Conservation (phyloP, 257 asterid species). For the Buddleja alternifolia region DNA sequence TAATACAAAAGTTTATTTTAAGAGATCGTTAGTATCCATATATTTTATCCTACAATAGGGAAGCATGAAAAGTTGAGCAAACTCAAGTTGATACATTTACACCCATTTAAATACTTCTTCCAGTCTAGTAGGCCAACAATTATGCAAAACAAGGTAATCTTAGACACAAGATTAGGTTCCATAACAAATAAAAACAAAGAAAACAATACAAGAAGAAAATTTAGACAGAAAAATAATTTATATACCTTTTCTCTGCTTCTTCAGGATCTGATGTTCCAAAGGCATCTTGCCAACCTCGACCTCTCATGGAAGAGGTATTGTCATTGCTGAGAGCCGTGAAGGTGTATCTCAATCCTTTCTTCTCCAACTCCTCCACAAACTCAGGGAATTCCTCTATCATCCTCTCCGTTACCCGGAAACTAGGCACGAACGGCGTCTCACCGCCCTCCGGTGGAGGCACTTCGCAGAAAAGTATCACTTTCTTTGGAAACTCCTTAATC, state of each 20-base stretch:
- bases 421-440: slow-evolving; percentile 83
- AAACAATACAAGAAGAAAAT: not conserved
- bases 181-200: no score
- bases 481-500: slow-evolving; percentile 76
- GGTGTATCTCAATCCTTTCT: slow-evolving; percentile 67
- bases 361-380: slow-evolving; percentile 69
- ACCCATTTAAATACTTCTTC: no score
- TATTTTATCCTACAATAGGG: no score
- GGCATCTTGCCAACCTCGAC: slow-evolving; percentile 91
- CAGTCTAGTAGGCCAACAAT: no score
- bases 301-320: slow-evolving; percentile 70
- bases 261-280: slow-evolving; percentile 68
- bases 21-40: no score
- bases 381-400: slow-evolving; percentile 80
- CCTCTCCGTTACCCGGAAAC: slow-evolving; percentile 69
- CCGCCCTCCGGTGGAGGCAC: slow-evolving; percentile 87
- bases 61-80: no score
- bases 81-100: no score
- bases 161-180: no score
- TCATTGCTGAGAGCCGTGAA: slow-evolving; percentile 71
- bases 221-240: not conserved
- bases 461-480: slow-evolving; percentile 75
- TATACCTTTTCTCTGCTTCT: slow-evolving; percentile 75
- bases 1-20: no score
- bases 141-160: no score